Evolutionary conservation across 2,329 filamentous ascomycete species (phyloP).

Genomic region (Fusarium citri): DNA sequence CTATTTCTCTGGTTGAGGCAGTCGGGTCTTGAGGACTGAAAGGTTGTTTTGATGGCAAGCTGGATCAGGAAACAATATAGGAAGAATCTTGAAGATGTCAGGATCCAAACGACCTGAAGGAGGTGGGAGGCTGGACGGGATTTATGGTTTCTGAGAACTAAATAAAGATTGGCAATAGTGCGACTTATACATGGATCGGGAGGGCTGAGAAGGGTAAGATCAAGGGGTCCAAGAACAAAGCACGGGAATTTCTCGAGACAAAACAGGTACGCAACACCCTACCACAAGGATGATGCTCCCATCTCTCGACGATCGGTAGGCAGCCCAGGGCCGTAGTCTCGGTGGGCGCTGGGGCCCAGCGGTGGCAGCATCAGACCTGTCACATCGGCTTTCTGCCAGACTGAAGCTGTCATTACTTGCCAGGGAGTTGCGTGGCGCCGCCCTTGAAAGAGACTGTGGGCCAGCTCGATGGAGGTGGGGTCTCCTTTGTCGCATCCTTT

Average conservation of each 20-base stretch:
- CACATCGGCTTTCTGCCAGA: constrained; percentile 50
- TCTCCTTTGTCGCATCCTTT: constrained; percentile 19
- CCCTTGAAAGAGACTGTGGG: constrained; percentile 39
- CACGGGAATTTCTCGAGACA: constrained; percentile 32
- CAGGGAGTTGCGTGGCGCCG: constrained; percentile 43
- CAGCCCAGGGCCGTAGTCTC: constrained; percentile 41
- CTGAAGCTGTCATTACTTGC: constrained; percentile 43
- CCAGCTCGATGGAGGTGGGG: constrained; percentile 40
- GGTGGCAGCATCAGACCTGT: constrained; percentile 49
- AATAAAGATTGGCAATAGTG: constrained; percentile 27
- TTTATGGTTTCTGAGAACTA: constrained; percentile 50
- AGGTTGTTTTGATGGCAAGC: not conserved
- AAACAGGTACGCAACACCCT: constrained; percentile 33
- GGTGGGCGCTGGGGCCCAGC: constrained; percentile 40
- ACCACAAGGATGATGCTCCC: constrained; percentile 37
- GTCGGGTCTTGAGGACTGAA: not conserved
- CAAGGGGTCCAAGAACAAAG: constrained; percentile 39
- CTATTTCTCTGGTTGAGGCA: not conserved
- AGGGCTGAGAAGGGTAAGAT: constrained; percentile 38
- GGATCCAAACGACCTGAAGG: constrained; percentile 10
- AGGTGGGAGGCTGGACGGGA: constrained; percentile 47
- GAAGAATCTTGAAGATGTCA: constrained; percentile 19
- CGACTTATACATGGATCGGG: constrained; percentile 29
- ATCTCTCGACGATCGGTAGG: constrained; percentile 46
- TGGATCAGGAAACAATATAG: constrained; percentile 28